Evolutionary conservation across 2,329 filamentous ascomycete genomes (phyloP).

Genomic region (Hypoxylon sp.): DNA sequence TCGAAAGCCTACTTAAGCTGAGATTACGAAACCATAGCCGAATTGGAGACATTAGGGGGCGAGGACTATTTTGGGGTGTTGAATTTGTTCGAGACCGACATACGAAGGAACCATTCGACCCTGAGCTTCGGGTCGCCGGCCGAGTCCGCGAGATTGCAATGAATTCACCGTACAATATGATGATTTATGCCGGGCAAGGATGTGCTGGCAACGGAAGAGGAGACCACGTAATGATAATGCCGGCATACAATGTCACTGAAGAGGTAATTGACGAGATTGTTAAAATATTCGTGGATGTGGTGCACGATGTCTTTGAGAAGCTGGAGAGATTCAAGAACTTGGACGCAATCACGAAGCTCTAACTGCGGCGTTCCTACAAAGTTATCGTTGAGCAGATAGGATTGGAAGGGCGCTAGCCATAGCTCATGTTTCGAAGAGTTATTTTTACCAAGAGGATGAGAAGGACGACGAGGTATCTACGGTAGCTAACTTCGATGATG

Average conservation of each 20-base stretch:
- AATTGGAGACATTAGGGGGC: constrained; percentile 59
- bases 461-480: too few relatives aligned
- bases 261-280: background rate
- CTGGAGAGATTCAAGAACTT: too few relatives aligned
- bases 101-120: constrained; percentile 56
- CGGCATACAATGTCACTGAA: background rate
- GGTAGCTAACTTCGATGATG: too few relatives aligned
- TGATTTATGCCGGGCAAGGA: constrained; percentile 68
- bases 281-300: background rate
- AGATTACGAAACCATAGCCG: constrained; percentile 52
- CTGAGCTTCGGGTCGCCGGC: constrained; percentile 27
- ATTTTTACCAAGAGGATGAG: too few relatives aligned
- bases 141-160: constrained; percentile 41
- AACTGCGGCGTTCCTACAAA: too few relatives aligned
- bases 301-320: background rate
- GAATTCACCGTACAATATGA: constrained; percentile 43
- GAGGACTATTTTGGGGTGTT: constrained; percentile 63
- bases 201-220: constrained; percentile 67
- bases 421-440: too few relatives aligned
- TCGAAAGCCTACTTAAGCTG: too few relatives aligned
- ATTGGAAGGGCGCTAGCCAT: too few relatives aligned
- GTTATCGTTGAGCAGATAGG: too few relatives aligned
- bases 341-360: too few relatives aligned
- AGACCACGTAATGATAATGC: constrained; percentile 65
- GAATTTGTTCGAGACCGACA: constrained; percentile 59